phyloP scores from a whole-genome alignment of 2,329 filamentous ascomycete genomes.

The Paecilomyces sp. region DNA sequence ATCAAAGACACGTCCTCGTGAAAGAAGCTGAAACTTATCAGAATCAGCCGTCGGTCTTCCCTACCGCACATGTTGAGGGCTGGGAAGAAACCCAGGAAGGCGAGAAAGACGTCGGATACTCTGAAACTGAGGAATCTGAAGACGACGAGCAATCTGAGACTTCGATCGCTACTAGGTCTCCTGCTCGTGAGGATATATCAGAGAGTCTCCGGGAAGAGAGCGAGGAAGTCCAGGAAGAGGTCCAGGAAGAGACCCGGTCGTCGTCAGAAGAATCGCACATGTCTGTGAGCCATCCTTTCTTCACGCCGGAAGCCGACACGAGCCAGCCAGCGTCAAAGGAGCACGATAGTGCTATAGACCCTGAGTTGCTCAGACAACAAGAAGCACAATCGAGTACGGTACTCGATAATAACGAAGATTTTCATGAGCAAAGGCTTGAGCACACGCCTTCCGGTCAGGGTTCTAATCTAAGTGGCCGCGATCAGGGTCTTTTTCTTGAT shows the following conservation, averaged over 20 bases:
- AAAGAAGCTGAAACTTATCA: slow-evolving; percentile 2
- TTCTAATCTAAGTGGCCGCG: not conserved
- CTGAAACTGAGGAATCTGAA: not conserved
- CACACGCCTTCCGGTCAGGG: not conserved
- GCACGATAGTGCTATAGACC: not conserved
- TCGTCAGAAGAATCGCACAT: not conserved
- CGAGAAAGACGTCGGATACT: not conserved
- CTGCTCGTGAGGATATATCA: not conserved
- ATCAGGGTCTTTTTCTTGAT: not conserved
- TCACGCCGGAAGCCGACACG: not conserved
- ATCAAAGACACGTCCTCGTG: not conserved
- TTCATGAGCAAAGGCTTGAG: not conserved
- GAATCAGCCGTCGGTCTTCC: not conserved
- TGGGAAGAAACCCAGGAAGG: not conserved
- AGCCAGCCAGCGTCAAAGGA: not conserved
- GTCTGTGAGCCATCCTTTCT: not conserved
- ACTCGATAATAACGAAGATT: not conserved
- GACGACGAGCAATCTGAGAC: not conserved
- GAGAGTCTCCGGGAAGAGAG: not conserved
- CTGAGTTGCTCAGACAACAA: not conserved
- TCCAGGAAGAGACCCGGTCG: not conserved
- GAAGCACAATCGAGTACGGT: not conserved
- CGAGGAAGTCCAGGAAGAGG: too few species aligned
- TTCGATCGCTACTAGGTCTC: not conserved
- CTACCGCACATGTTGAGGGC: not conserved